Base-by-base conservation (phyloP, 768 basidiomycete genomes). In the Collybia sp. region DNA sequence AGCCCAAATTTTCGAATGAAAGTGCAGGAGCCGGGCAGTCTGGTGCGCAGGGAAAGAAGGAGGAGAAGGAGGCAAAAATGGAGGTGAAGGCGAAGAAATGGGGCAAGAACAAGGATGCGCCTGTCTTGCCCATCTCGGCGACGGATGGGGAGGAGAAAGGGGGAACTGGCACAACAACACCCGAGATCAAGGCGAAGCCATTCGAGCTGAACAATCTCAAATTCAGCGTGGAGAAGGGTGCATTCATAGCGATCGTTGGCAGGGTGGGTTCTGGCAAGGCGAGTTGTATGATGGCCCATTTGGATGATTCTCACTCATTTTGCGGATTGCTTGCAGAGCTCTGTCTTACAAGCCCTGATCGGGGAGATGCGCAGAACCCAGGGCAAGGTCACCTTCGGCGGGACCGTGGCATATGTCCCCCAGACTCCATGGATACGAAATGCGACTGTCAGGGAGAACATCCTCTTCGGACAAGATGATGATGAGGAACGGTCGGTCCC, bases 351-450 rank as follows among this genome's bases (percentile, higher is more conserved):
- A 51, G 73, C 75, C 0, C 50, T 84, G 37, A 72, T 83, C 33
- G 82, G 82, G 8, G 85, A 87, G 58, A 87, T 87, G 83, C 77
- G 77, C 18, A 71, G 73, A 46, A 73, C 71, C 5, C 61, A 66
- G 2, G 88, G 88, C 5, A 63, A 73, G 40, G 11, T 73, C 75
- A 42, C 18, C 43, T 37, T 33, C 12, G 25, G 25, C 4, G 25
- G 25, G 8, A 25, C 25, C 25, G 25, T 93, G 32, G 82, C 88
- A 2, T 91, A 88, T 58, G 85, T 85, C 6, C 83, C 85, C 2
- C 90, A 94, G 59, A 88, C 90, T 57, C 80, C 85, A 3, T 94
- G 88, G 88, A 82, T 91, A 2, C 78, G 83, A 60, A 91, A 89
- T 52, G 85, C 84, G 47, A 88, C 85, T 0, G 85, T 89, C 44